Conservation (phyloP, 768 basidiomycete species). For the Clathrus columnatus region DNA sequence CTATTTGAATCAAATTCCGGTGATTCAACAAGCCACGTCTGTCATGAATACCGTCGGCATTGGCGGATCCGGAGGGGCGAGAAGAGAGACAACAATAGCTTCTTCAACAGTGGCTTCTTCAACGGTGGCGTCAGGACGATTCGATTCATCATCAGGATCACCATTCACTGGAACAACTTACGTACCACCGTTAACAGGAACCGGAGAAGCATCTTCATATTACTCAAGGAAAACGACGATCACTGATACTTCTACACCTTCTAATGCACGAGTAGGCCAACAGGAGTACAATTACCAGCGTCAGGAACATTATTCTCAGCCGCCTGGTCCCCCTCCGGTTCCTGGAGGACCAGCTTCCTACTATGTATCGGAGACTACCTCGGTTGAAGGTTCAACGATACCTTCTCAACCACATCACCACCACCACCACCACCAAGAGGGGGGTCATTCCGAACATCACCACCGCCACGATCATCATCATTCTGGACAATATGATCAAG, state of each 20-base stretch:
- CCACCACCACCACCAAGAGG: background rate
- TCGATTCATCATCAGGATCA: background rate
- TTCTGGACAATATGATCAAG: background rate
- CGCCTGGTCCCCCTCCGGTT: constrained; percentile 16
- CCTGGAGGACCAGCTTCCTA: background rate
- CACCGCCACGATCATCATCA: background rate
- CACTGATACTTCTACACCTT: background rate
- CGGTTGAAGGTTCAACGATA: background rate
- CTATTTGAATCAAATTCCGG: constrained; percentile 39
- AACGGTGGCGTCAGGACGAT: background rate
- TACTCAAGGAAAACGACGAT: background rate
- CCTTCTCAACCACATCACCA: background rate
- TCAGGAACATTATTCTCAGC: constrained; percentile 17
- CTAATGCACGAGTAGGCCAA: background rate
- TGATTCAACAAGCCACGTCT: constrained; percentile 35
- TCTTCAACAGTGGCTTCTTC: background rate
- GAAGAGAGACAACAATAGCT: constrained; percentile 3
- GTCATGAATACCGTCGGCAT: constrained; percentile 20
- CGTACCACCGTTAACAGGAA: constrained; percentile 7
- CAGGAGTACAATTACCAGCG: background rate
- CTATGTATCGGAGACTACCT: background rate
- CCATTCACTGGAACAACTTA: background rate
- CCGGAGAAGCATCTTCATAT: constrained; percentile 14
- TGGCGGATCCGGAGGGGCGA: constrained; percentile 18
- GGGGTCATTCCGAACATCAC: too few species aligned